Base-by-base conservation (phyloP, 192 early-diverging fungal species). In the Neocallimastix lanati region DNA sequence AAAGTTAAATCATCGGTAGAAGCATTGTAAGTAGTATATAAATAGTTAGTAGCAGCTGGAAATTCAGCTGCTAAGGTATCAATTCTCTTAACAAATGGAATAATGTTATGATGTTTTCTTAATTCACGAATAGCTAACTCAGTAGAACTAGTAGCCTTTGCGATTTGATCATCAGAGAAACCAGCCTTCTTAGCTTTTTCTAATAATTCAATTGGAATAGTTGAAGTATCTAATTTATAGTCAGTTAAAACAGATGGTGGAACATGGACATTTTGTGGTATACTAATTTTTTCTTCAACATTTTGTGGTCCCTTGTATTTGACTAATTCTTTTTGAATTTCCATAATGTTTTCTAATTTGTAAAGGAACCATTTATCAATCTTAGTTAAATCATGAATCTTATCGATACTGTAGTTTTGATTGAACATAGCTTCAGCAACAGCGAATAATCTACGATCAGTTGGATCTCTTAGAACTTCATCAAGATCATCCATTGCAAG, bases 11-110 rank as follows among this genome's bases (percentile, higher is more conserved):
- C 96, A 79, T 97, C 86, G 0, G 91, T 89, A 0, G 91, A 84
- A 7, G 92, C 96, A 84, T 96, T 96, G 89, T 98, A 98, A n/a
- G 96, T 97, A n/a, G 92, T 96, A 89, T 97, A 98, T 13, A 98
- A 87, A 82, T 98, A 98, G 85, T 98, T 98, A 67, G 96, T 98
- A 77, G 92, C 87, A 29, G 96, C 94, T 77, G 96, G 96, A 87
- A 97, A 97, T 85, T 98, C 96, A 76, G 94, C 96, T 77, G 96
- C 96, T 78, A 97, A 84, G 9, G 96, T 97, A 84, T 98, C 96
- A 78, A 98, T 97, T 77, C 93, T 92, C 88, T 98, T 98, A 35
- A 96, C 95, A 78, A 90, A 91, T 28, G 95, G 96, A 12, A 90
- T 89, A 82, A 99, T 92, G 15, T 93, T 93, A 80, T 88, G 86